Conservation (phyloP, 306 rosid genomes). For the Vigna unguiculata region DNA sequence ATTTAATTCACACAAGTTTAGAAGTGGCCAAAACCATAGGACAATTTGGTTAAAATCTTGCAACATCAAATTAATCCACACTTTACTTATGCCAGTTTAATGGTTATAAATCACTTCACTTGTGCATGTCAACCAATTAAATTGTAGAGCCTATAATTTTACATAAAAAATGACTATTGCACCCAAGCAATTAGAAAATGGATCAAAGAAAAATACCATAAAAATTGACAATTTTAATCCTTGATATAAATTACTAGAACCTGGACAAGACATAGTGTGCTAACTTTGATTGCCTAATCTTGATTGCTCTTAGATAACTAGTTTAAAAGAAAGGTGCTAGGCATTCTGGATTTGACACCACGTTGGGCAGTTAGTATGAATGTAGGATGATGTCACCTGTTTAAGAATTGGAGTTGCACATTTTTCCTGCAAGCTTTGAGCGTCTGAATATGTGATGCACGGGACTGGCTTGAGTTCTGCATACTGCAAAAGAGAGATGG, state of each 20-base stretch:
- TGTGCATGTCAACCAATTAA: constrained; percentile 11
- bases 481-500: constrained; percentile 67
- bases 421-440: constrained; percentile 71
- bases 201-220: constrained; percentile 1
- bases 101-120: constrained; percentile 1
- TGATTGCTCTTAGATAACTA: constrained; percentile 23
- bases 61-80: constrained; percentile 16
- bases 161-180: not conserved
- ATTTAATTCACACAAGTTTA: too few species aligned
- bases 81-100: constrained; percentile 2
- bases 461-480: constrained; percentile 99
- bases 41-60: constrained; percentile 2
- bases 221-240: constrained; percentile 5
- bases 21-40: too few species aligned
- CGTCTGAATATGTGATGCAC: constrained; percentile 85
- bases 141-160: not conserved
- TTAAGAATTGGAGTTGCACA: constrained; percentile 87
- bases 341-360: constrained; percentile 5
- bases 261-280: not conserved
- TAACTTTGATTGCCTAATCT: constrained; percentile 26
- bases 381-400: constrained; percentile 65
- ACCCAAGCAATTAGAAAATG: not conserved
- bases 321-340: constrained; percentile 1
- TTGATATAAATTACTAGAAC: constrained; percentile 18
- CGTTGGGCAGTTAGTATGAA: constrained; percentile 8